These are phyloP conservation scores for Citrus sp. DNA, from an alignment of 345 rosid species.

Conservation along the genomic window DNA sequence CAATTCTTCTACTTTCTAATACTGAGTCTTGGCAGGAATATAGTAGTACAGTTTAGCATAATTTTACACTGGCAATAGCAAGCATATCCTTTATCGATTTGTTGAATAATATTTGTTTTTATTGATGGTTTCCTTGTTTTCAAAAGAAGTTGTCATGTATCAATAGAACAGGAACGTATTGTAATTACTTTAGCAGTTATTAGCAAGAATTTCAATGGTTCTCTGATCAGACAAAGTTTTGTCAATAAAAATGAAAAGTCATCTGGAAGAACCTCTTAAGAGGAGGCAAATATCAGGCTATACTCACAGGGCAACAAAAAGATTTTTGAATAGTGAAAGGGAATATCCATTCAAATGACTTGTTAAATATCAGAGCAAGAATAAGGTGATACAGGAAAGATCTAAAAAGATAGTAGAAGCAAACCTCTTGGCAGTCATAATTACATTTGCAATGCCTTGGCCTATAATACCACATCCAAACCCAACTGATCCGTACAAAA, in stretches of 20 bases:
- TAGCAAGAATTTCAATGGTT: neutral
- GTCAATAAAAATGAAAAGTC: neutral
- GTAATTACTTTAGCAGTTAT: neutral
- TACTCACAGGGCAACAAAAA: neutral
- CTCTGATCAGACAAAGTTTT: neutral
- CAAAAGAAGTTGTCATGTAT: neutral
- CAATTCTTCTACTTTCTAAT: neutral
- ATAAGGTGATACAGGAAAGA: neutral
- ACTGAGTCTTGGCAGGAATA: neutral
- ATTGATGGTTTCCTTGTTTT: neutral
- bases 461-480: constrained; percentile 91
- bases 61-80: neutral
- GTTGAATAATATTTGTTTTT: neutral
- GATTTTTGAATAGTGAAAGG: neutral
- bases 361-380: neutral
- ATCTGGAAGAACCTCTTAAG: neutral
- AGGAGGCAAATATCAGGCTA: neutral
- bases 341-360: neutral
- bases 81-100: neutral
- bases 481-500: constrained; percentile 83
- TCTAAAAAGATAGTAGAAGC: constrained; percentile 8
- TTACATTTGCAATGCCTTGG: constrained; percentile 90
- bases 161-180: neutral
- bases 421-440: constrained; percentile 93
- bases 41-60: neutral